Base-by-base conservation (phyloP, 805 yeast species). In the Yamadazyma akitaensis region DNA sequence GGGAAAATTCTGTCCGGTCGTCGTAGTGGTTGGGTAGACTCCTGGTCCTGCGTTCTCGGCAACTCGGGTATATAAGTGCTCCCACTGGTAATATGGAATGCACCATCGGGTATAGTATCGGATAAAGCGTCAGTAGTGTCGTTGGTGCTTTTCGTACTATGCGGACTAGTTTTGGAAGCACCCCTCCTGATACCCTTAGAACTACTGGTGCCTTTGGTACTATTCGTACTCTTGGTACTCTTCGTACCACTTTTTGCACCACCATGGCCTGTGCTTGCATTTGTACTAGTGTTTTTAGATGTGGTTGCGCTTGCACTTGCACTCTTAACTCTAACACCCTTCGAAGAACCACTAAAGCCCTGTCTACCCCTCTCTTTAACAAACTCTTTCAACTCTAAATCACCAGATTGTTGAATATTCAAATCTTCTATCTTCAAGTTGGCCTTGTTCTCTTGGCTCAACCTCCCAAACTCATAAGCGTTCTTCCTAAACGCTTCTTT, bases 401-500 rank as follows among this genome's bases (percentile, higher is more conserved):
- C 32, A 12, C 32, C 32, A 12, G 32, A 28, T 28, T 16, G 37
- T 11, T 34, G 21, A 34, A 18, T 14, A 33, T 33, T 19, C 8
- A n/a, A 33, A 33, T 33, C 37, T 10, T n/a, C 19, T 6, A 33
- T 33, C 37, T 5, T 33, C 19, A 8, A 3, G 5, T 17, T 33
- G 7, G 7, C 24, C 7, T 33, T 14, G 35, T 14, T 16, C 19
- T 33, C 37, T 33, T 16, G 37, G 10, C 37, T 46, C 37, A 44
- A 36, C 35, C 52, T 55, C 34, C 49, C 46, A 46, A 49, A 58
- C 37, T 52, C 51, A 33, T 45, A 39, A 37, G 57, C 41, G 40
- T 55, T 53, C 37, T 44, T 50, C 11, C 56, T 54, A 69, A 70
- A 68, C 39, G 55, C 62, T 3, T 49, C 48, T 37, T 56, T 58